Evolutionary conservation across 2,329 filamentous ascomycete species (phyloP), one percentile per base, ranked within the genome.

Genomic region (Aspergillus quadricinctus): DNA sequence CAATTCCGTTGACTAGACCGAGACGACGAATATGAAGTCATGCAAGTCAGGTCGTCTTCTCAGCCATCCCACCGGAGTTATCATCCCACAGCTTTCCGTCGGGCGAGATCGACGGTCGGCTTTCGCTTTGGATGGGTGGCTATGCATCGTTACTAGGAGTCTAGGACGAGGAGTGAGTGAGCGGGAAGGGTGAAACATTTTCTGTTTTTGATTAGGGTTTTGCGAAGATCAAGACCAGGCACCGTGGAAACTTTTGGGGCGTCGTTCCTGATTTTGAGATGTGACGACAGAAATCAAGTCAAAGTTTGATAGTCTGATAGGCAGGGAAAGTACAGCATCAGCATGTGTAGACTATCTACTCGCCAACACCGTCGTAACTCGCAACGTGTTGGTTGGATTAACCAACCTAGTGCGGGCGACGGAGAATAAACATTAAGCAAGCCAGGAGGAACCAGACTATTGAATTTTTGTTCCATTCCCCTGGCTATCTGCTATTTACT

Each of bases 171-270:
- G 31, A n/a, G 31, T 37, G 14, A 17, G 14, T 37, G 8, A 43
- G 21, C 40, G n/a, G 40, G 40, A 43, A 37, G 14, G 53, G 56
- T 60, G 58, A 60, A 56, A 60, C 58, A 58, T 58, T 40, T 56
- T 23, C 7, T 50, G 53, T 54, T 54, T 56, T 46, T 35, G 35
- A 41, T 41, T 48, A 48, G 9, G 23, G 43, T 46, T 40, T 35
- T 27, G 40, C 35, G 51, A 37, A n/a, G 21, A 48, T 21, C 27
- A 31, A 19, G 17, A 23, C 41, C 28, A 40, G 17, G 14, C n/a
- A 28, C 45, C 19, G 50, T 21, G 9, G 25, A 48, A 21, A 17
- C 17, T 25, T 45, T 35, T 46, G 50, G 49, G 49, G 27, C n/a
- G 45, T 9, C 14, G 11, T 17, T 17, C 31, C 31, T 17, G 31